These are phyloP conservation scores for Phellopilus nigrolimitatus DNA, from an alignment of 1,284 basidiomycete genomes.

Conservation along the genomic window DNA sequence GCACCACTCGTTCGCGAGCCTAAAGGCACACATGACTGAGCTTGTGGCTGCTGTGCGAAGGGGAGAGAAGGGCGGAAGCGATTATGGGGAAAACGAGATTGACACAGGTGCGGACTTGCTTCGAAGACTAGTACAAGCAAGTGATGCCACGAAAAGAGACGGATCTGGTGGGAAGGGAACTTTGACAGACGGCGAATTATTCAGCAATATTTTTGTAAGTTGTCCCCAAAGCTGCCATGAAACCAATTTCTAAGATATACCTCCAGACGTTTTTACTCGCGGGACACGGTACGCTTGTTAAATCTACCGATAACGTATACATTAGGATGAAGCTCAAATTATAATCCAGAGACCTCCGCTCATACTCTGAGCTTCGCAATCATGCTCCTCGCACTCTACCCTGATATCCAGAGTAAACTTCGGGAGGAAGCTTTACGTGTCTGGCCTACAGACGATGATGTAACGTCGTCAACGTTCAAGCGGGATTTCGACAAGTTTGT, in stretches of 20 bases:
- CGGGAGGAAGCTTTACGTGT: slow-evolving; percentile 27
- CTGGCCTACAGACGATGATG: slow-evolving; percentile 22
- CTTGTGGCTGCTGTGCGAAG: slow-evolving; percentile 1
- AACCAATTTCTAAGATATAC: neutral
- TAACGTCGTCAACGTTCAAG: slow-evolving; percentile 14
- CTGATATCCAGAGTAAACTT: slow-evolving; percentile 32
- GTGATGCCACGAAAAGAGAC: neutral
- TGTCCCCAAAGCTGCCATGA: neutral
- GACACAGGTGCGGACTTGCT: slow-evolving; percentile 1
- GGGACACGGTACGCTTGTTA: slow-evolving; percentile 3
- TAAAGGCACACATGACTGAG: slow-evolving; percentile 9
- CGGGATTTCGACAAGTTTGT: slow-evolving; percentile 27
- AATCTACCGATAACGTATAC: neutral
- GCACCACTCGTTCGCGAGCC: neutral
- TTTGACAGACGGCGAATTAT: slow-evolving; percentile 10
- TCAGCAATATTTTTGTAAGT: slow-evolving; percentile 17
- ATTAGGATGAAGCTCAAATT: slow-evolving; percentile 1
- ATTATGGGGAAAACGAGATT: neutral
- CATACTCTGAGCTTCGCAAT: slow-evolving; percentile 33
- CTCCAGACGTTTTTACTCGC: slow-evolving; percentile 9
- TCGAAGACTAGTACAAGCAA: slow-evolving; percentile 12
- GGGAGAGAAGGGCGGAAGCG: neutral
- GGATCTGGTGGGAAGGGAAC: neutral
- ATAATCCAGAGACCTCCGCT: slow-evolving; percentile 29
- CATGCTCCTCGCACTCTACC: slow-evolving; percentile 32